Conservation (phyloP, 1,284 basidiomycete species). For the Heterobasidion irregulare region DNA sequence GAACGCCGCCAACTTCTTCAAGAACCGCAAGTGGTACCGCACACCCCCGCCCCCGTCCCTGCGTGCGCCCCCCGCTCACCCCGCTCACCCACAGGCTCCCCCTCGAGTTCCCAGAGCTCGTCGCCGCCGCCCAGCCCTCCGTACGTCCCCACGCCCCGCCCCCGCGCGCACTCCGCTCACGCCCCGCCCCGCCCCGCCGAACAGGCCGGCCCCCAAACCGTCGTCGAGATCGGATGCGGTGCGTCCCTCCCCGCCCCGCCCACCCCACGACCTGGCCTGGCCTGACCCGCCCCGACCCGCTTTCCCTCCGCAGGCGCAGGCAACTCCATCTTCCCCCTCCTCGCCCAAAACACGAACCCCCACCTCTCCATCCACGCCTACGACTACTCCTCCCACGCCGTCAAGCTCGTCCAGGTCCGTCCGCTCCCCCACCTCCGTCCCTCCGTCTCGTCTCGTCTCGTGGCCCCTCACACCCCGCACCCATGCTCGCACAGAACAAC, state of each 20-base stretch:
- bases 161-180: not conserved
- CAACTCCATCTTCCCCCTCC: conserved; percentile 88
- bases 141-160: conserved; percentile 29
- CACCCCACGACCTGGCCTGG: no score
- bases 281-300: conserved; percentile 3
- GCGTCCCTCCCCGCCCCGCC: conserved; percentile 14
- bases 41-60: conserved; percentile 23
- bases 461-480: no score
- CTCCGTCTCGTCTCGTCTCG: no score
- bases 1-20: conserved; percentile 85
- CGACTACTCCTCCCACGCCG: conserved; percentile 87
- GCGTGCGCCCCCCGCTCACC: conserved; percentile 63
- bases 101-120: conserved; percentile 85
- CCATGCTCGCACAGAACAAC: conserved; percentile 51
- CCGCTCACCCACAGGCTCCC: conserved; percentile 36
- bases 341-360: conserved; percentile 80
- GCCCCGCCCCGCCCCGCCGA: not conserved
- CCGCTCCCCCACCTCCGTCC: not conserved
- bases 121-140: conserved; percentile 58
- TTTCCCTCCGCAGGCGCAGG: conserved; percentile 61
- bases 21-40: conserved; percentile 78
- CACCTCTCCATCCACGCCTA: conserved; percentile 70
- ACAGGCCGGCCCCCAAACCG: conserved; percentile 68
- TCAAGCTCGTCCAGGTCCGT: conserved; percentile 80
- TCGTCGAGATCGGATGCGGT: conserved; percentile 87